Percentiles rank a stretch among this genome's conserved stretches.
phyloP scores from a whole-genome alignment of 2,329 filamentous ascomycete genomes.

The Sclerotinia trifoliorum region DNA sequence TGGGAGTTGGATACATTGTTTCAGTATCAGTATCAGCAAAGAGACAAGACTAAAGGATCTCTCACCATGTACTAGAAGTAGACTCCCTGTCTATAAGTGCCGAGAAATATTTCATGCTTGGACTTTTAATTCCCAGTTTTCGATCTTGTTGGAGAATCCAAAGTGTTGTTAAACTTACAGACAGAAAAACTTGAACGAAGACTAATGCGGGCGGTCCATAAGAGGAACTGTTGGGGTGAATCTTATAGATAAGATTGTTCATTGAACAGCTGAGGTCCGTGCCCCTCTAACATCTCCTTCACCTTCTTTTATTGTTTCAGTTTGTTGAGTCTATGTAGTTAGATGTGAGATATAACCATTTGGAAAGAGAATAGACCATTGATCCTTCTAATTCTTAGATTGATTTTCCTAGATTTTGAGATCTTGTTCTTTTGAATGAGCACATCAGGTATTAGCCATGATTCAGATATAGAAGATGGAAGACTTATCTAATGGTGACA shows the following conservation, averaged over 20 bases:
- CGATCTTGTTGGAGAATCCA: background rate
- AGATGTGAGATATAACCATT: background rate
- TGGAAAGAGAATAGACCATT: background rate
- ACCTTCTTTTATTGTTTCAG: background rate
- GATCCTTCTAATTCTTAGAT: background rate
- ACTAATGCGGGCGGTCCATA: background rate
- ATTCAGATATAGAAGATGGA: background rate
- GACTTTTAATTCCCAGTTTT: background rate
- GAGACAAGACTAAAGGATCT: background rate
- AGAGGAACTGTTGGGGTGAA: background rate
- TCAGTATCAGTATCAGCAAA: background rate
- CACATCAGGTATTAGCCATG: background rate
- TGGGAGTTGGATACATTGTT: too few relatives aligned
- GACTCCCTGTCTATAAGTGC: background rate
- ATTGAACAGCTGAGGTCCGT: background rate
- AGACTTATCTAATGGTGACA: background rate
- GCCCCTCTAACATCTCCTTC: background rate
- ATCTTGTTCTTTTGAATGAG: background rate
- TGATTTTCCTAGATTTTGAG: background rate
- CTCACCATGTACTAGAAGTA: background rate
- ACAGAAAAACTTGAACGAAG: background rate
- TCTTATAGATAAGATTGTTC: background rate
- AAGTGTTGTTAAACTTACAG: background rate
- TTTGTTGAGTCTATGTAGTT: background rate
- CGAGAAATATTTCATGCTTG: background rate